Conservation (phyloP, 2,329 filamentous ascomycete genomes). For the Neonectria faginata region DNA sequence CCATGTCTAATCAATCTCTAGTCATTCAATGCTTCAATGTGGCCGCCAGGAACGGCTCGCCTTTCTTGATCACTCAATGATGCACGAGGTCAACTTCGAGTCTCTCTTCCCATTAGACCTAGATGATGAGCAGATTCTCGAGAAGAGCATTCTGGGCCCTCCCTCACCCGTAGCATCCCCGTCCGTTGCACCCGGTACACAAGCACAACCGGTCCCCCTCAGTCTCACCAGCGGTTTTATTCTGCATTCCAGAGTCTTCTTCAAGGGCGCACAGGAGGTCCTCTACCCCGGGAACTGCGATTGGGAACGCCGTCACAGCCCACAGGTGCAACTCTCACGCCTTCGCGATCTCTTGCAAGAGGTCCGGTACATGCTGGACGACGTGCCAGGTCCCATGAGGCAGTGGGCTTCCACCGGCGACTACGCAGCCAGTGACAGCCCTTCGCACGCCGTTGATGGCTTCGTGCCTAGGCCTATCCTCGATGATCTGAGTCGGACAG, state of each 20-base stretch:
- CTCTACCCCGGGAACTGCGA: slow-evolving; percentile 33
- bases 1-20: slow-evolving; percentile 3
- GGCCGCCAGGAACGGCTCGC: slow-evolving; percentile 40
- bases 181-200: slow-evolving; percentile 4
- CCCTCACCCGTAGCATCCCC: slow-evolving; percentile 21
- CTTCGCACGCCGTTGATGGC: slow-evolving; percentile 12
- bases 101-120: slow-evolving; percentile 49
- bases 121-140: slow-evolving; percentile 49
- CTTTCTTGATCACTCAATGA: slow-evolving; percentile 46
- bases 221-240: slow-evolving; percentile 48
- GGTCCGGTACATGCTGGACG: slow-evolving; percentile 48
- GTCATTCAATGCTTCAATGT: slow-evolving; percentile 38
- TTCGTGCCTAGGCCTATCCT: background rate
- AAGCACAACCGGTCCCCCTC: slow-evolving; percentile 8
- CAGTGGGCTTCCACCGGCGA: slow-evolving; percentile 26
- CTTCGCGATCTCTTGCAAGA: slow-evolving; percentile 46
- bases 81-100: slow-evolving; percentile 48
- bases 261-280: slow-evolving; percentile 32
- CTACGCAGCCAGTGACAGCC: background rate
- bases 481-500: background rate
- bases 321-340: slow-evolving; percentile 25
- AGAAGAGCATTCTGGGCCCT: slow-evolving; percentile 29
- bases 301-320: slow-evolving; percentile 22
- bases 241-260: slow-evolving; percentile 46
- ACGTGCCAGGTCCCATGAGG: slow-evolving; percentile 35